Evolutionary conservation across 2,329 filamentous ascomycete genomes (phyloP).

Genomic region (Fusarium tricinctum): DNA sequence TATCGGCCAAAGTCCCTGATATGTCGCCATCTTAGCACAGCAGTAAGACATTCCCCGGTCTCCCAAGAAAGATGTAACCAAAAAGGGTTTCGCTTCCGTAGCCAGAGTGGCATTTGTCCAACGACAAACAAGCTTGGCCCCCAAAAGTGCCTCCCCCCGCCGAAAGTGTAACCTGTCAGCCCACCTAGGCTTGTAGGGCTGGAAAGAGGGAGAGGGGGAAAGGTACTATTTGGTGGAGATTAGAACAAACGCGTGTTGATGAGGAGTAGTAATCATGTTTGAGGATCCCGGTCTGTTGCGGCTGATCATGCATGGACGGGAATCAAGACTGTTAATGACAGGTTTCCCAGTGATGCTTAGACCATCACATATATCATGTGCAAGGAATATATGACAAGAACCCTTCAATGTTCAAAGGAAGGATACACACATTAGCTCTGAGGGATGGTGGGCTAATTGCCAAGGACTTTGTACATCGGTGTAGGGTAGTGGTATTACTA

Average conservation of each 20-base stretch:
- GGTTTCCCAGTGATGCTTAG: background rate
- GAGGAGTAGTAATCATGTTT: background rate
- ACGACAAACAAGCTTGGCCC: conserved; percentile 24
- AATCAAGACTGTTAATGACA: conserved; percentile 13
- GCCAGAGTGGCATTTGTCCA: background rate
- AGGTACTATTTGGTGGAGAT: too few relatives aligned
- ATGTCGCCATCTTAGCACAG: background rate
- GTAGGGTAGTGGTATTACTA: background rate
- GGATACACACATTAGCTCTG: background rate
- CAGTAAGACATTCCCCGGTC: background rate
- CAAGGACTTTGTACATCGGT: background rate
- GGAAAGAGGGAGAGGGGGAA: too few relatives aligned
- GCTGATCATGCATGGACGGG: conserved; percentile 31
- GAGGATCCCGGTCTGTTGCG: conserved; percentile 17
- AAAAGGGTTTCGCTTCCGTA: conserved; percentile 6
- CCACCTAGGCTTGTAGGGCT: conserved; percentile 6
- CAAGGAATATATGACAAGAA: background rate
- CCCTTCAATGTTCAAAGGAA: background rate
- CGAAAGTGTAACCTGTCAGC: conserved; percentile 30
- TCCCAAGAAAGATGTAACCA: conserved; percentile 13
- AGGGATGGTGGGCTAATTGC: background rate
- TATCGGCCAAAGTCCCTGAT: too few relatives aligned
- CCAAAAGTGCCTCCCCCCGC: conserved; percentile 10
- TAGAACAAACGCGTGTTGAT: too few relatives aligned
- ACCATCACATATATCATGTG: background rate